Conservation (phyloP, 371 early-diverging fungal species). For the Lichtheimia ornata region DNA sequence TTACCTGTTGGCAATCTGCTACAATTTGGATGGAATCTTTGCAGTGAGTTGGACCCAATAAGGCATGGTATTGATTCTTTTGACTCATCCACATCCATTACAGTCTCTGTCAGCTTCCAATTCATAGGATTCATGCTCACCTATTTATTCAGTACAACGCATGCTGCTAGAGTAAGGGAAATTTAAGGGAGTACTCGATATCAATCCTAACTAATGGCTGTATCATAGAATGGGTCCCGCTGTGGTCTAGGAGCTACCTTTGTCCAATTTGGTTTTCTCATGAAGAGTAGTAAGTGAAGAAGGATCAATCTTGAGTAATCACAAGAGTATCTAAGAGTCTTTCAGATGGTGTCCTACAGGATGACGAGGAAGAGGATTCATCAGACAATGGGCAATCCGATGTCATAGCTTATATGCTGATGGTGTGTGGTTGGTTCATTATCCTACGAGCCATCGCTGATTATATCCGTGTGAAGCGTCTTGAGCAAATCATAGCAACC, state of each 20-base stretch:
- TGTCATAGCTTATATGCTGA: conserved; percentile 42
- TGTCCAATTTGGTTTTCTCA: conserved; percentile 51
- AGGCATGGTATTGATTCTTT: not conserved
- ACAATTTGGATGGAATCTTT: conserved; percentile 59
- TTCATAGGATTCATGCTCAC: conserved; percentile 71
- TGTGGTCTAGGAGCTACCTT: conserved; percentile 60
- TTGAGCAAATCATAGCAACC: conserved; percentile 47
- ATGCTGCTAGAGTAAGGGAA: conserved; percentile 57
- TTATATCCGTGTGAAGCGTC: conserved; percentile 50
- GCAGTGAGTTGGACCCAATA: conserved; percentile 36
- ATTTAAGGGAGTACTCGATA: not conserved
- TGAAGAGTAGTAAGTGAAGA: conserved; percentile 34
- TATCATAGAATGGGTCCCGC: conserved; percentile 44
- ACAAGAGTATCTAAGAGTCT: conserved; percentile 8
- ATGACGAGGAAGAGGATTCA: conserved; percentile 16
- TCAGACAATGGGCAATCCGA: conserved; percentile 14
- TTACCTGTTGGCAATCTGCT: conserved; percentile 61
- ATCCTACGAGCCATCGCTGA: conserved; percentile 51
- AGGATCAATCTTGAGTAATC: too few relatives aligned
- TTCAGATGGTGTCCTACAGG: conserved; percentile 9
- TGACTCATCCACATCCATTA: not conserved
- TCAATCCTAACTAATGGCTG: too few relatives aligned
- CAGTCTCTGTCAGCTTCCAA: conserved; percentile 70
- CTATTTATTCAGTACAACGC: conserved; percentile 47
- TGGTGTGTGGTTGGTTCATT: conserved; percentile 61